A percentile compares a stretch with the other conserved stretches of the same genome.
Evolutionary conservation across 2,329 filamentous ascomycete genomes (phyloP).

Genomic region (Pseudogymnoascus sp.): DNA sequence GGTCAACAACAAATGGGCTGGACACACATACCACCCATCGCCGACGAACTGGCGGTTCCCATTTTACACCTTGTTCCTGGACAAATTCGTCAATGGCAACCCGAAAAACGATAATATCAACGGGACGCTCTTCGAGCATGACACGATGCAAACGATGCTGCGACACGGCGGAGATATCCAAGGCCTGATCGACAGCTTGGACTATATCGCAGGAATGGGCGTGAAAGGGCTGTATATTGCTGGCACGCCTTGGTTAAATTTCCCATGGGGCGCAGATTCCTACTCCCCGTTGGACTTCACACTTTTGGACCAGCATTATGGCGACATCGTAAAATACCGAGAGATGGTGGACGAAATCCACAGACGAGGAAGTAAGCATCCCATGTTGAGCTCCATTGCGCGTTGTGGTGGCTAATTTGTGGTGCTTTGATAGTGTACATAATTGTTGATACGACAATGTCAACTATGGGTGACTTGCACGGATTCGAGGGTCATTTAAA

Average conservation of each 20-base stretch:
- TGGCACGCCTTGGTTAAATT: constrained; percentile 54
- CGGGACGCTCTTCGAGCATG: constrained; percentile 53
- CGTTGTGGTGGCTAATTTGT: not conserved
- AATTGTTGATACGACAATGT: constrained; percentile 57
- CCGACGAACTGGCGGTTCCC: constrained; percentile 58
- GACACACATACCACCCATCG: constrained; percentile 45
- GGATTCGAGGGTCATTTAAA: constrained; percentile 54
- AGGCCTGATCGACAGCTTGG: constrained; percentile 51
- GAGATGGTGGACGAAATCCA: constrained; percentile 52
- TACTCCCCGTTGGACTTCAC: constrained; percentile 53
- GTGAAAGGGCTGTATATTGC: constrained; percentile 57
- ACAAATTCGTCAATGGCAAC: constrained; percentile 58
- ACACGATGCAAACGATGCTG: constrained; percentile 52
- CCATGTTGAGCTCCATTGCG: not conserved
- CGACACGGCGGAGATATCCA: constrained; percentile 54
- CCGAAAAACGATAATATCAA: constrained; percentile 58
- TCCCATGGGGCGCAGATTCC: constrained; percentile 56
- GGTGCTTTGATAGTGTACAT: constrained; percentile 43
- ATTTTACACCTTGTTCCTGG: constrained; percentile 57
- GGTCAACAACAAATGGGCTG: constrained; percentile 42
- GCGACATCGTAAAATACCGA: constrained; percentile 50
- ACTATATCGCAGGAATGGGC: constrained; percentile 60
- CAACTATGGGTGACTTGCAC: constrained; percentile 57
- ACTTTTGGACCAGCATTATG: constrained; percentile 55
- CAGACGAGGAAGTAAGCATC: constrained; percentile 36